Percentiles rank a stretch among this genome's conserved stretches.
Evolutionary conservation across 164 flowering plant species (phyloP).

Genomic region (Stephania yunnanensis): DNA sequence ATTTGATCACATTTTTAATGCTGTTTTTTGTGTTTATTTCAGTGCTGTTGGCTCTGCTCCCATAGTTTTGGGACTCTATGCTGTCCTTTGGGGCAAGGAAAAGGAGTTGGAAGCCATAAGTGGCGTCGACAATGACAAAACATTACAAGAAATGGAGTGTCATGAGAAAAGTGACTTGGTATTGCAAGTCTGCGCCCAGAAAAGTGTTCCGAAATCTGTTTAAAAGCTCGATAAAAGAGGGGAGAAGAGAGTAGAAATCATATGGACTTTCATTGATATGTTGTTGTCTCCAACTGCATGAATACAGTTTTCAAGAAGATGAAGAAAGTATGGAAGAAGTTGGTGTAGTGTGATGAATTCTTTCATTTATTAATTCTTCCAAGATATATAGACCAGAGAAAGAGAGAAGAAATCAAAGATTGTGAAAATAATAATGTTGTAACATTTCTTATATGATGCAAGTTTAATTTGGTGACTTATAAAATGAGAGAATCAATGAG

Average conservation of each 20-base stretch:
- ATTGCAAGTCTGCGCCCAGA: constrained; percentile 14
- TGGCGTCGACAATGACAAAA: background rate
- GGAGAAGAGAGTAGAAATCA: background rate
- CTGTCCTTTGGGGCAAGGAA: constrained; percentile 72
- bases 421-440: background rate
- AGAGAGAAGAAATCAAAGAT: background rate
- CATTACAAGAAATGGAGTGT: constrained; percentile 4
- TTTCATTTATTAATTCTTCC: background rate
- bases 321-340: background rate
- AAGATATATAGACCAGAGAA: background rate
- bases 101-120: constrained; percentile 28
- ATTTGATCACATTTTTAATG: background rate
- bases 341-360: background rate
- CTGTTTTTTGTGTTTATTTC: constrained; percentile 9
- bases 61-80: constrained; percentile 72
- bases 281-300: background rate
- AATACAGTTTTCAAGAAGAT: background rate
- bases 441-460: background rate
- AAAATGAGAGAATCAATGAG: background rate
- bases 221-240: background rate
- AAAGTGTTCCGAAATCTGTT: background rate
- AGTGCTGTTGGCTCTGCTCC: constrained; percentile 57
- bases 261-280: background rate
- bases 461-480: background rate
- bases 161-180: constrained; percentile 8